Base-by-base conservation (phyloP, 225 moss, liverwort and hornwort genomes). In the Thuidium tamariscinum region DNA sequence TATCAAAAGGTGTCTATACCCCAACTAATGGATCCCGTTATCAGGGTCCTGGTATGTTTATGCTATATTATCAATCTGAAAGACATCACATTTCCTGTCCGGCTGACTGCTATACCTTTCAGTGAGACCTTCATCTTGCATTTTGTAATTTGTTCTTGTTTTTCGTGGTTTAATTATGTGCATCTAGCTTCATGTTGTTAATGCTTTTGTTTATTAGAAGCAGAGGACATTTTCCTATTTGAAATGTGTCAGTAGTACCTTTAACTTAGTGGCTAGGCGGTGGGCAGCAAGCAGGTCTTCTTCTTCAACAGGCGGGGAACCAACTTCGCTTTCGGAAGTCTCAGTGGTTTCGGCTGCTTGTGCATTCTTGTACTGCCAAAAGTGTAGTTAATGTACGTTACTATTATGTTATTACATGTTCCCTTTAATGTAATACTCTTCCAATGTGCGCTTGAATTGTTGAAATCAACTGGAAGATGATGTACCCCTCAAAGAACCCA, bases 231-330 rank as follows among this genome's bases (percentile, higher is more conserved):
- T 67, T 56, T 26, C n/a, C 10, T 82, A 74, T 9, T 79, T 76
- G 36, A 62, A 79, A 74, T 72, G 77, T 81, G 90, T n/a, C n/a
- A n/a, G 52, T 72, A 39, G 63, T 93, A 93, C 92, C 92, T 93
- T 92, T 48, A 89, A 77, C 19, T 92, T 90, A 17, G 87, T 61
- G 83, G n/a, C 51, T 79, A 37, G 78, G 26, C 34, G 52, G 76
- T 87, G 85, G 30, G 83, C 81, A 90, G 63, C 77, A 82, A 85
- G 78, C 80, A 80, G 30, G 55, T 67, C 82, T 44, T 89, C 85
- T 71, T 90, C 83, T 42, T 89, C 80, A 10, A 23, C 69, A 8
- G 87, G 52, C 19, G 82, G 64, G 42, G 77, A 81, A 34, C 37
- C 81, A 60, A 65, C 88, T 79, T 90, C 79, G 11, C 75, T 90